phyloP scores from a whole-genome alignment of 495 filamentous ascomycete species.

The Hypoxylon rickii region DNA sequence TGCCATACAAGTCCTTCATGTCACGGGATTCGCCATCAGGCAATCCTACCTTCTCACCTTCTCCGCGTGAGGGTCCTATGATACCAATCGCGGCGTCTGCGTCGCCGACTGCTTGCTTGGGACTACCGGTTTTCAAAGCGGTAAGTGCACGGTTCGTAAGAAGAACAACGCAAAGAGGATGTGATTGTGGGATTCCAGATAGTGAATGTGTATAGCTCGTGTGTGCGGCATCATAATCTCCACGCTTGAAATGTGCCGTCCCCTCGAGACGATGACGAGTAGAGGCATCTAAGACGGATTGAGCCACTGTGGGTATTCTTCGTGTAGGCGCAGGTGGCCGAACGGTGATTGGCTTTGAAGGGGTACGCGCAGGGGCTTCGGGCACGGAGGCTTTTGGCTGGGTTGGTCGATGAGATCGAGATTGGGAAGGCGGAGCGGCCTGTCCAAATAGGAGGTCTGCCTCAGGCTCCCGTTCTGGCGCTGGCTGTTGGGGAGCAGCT shows the following conservation, averaged over 20 bases:
- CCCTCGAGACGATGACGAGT: constrained; percentile 77
- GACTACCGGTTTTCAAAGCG: constrained; percentile 84
- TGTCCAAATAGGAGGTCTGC: constrained; percentile 63
- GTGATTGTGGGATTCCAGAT: constrained; percentile 70
- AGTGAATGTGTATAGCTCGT: constrained; percentile 79
- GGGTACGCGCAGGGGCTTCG: constrained; percentile 11
- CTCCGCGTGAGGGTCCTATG: constrained; percentile 79
- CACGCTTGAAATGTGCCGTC: constrained; percentile 87
- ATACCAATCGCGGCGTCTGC: constrained; percentile 78
- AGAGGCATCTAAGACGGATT: constrained; percentile 70
- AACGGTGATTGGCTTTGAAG: constrained; percentile 32
- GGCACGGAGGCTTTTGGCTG: constrained; percentile 13
- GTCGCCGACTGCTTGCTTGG: constrained; percentile 81
- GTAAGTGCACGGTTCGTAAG: constrained; percentile 92
- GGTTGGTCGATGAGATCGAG: constrained; percentile 24
- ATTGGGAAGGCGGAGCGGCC: constrained; percentile 25
- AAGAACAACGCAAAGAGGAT: constrained; percentile 82
- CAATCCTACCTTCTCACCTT: constrained; percentile 76
- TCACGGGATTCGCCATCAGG: constrained; percentile 65
- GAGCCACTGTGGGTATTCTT: constrained; percentile 68
- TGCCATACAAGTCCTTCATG: constrained; percentile 91
- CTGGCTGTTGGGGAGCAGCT: constrained; percentile 53
- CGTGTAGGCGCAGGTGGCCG: constrained; percentile 40
- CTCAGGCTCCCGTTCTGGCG: constrained; percentile 48
- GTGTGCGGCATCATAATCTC: constrained; percentile 87